phyloP scores from a whole-genome alignment of 495 filamentous ascomycete species.

The Daldinia childiae region DNA sequence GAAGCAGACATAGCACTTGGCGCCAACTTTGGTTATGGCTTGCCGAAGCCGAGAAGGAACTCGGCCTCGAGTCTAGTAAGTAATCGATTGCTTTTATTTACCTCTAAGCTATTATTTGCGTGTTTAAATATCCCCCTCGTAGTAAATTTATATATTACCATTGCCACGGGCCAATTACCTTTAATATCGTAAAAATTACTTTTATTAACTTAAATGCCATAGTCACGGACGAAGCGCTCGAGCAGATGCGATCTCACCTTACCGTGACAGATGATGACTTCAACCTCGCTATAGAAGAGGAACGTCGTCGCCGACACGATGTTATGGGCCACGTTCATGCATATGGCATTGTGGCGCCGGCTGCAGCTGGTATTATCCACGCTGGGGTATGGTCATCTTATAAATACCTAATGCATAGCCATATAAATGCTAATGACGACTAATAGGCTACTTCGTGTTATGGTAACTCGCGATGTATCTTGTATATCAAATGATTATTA shows the following conservation, averaged over 20 bases:
- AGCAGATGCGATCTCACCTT: conserved; percentile 77
- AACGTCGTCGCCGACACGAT: conserved; percentile 75
- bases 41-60: conserved; percentile 81
- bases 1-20: conserved; percentile 78
- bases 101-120: not conserved
- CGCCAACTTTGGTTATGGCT: conserved; percentile 84
- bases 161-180: not conserved
- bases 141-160: not conserved
- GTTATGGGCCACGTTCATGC: conserved; percentile 78
- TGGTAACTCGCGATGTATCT: conserved; percentile 1
- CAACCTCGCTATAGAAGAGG: conserved; percentile 76
- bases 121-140: not conserved
- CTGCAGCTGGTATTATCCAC: conserved; percentile 73
- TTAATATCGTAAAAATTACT: not conserved
- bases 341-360: conserved; percentile 73
- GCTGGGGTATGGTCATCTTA: conserved; percentile 56
- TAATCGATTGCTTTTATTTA: not conserved
- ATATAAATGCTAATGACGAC: conserved; percentile 13
- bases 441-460: conserved; percentile 26
- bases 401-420: not conserved
- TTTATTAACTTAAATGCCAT: conserved; percentile 34
- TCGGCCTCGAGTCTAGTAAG: conserved; percentile 58
- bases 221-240: conserved; percentile 75
- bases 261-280: conserved; percentile 84
- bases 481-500: not conserved